Evolutionary conservation across 1,139 yeast genomes (phyloP), one percentile per base, ranked within the genome.

Genomic region (Yamadazyma friedrichii): DNA sequence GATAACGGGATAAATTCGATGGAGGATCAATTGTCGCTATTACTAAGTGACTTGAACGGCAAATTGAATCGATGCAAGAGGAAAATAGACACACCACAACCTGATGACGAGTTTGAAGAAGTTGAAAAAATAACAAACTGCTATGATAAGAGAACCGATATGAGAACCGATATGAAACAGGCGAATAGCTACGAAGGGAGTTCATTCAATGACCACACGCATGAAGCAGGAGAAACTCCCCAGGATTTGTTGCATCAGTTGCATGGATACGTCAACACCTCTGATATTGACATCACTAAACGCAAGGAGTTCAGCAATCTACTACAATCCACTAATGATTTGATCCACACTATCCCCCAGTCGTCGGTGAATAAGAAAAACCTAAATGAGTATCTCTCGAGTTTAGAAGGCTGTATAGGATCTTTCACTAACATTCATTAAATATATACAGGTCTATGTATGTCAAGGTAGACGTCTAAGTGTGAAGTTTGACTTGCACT

Each of bases 381-480:
- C 37, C 44, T 58, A 39, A 52, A 51, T 41, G 60, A 55, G 30
- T 50, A 58, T 43, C 44, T 60, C 6, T 28, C 54, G 12, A 58
- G 56, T 53, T 41, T 61, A 13, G 64, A 60, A 39, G 43, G 54
- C n/a, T 49, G 56, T 24, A 54, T 60, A 11, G 62, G 58, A 9
- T 50, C 61, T 2, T 59, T 58, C 46, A 49, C 54, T 2, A 33
- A 32, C 6, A 25, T 30, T 15, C 32, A 12, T 29, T 20, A 9
- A 30, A 38, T 38, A 30, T 37, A 31, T 36, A 37, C 33, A 33
- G 26, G 35, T 36, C 25, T n/a, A 27, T n/a, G 30, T 12, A 13
- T 12, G 15, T n/a, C n/a, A n/a, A n/a, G n/a, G n/a, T n/a, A n/a
- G n/a, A n/a, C n/a, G n/a, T n/a, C n/a, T n/a, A n/a, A n/a, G n/a